Evolutionary conservation across 495 filamentous ascomycete species (phyloP), one percentile per base, ranked within the genome.

Genomic region (Hypoxylon cercidicola): DNA sequence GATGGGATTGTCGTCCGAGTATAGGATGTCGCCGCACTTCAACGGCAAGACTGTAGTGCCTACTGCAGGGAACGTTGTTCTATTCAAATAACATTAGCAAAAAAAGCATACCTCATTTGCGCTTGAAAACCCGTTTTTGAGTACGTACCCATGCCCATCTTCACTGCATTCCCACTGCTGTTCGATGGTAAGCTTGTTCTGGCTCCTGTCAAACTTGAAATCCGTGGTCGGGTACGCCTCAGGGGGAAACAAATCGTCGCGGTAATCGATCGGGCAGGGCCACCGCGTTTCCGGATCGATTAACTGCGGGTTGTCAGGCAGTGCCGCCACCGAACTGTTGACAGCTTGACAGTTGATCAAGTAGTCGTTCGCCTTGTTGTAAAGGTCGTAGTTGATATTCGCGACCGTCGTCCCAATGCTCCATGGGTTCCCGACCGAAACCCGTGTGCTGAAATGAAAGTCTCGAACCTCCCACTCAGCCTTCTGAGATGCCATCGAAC

Each of bases 201-300:
- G 4, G 6, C 54, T 37, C 47, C 41, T 47, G 32, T 59, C 40
- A 12, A 64, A 64, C 35, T 18, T 40, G 34, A 64, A 58, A n/a
- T 15, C 32, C 19, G 61, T 64, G 41, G 18, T n/a, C 15, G 61
- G 61, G 48, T 64, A 59, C 43, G 54, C 61, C 34, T 59, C 61
- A 4, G 47, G 61, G 32, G 61, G 61, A 15, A 64, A 39, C 15
- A 64, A 34, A 16, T 64, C 61, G 8, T 64, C 54, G 32, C 62
- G 62, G 15, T 41, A 54, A 16, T 28, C 47, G 16, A 53, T 48
- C 41, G 54, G 61, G 20, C 61, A 64, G n/a, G 48, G 53, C 20
- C 40, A 58, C 41, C 32, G 40, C 21, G 15, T 18, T 8, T 53
- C 20, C 11, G 61, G 61, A 15, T 59, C 28, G 39, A 64, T 45